Base-by-base conservation (phyloP, 192 early-diverging fungal genomes). In the Diversispora epigaea region DNA sequence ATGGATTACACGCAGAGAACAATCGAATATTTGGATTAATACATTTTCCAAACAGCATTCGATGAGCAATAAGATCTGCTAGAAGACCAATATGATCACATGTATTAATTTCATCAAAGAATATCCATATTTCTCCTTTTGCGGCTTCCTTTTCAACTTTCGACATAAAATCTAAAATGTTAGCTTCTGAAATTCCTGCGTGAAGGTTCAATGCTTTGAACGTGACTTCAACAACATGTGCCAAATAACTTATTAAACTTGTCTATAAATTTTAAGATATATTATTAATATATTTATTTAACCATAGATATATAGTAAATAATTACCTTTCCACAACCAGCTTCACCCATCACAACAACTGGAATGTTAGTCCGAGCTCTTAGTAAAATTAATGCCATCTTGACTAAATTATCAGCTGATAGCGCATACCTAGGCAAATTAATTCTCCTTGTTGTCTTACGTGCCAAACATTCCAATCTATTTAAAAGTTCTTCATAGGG, bases 1-100 rank as follows among this genome's bases (percentile, higher is more conserved):
- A 74, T 67, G 73, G 73, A 74, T 74, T 74, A 43, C 73, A 74
- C 12, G 73, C 73, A 41, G 73, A 61, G 67, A 74, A 47, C 17
- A 74, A 22, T 17, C 73, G 21, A 64, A 74, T 74, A 52, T 74
- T 74, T 10, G 19, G 22, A 74, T 74, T 50, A 32, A n/a, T n/a
- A n/a, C n/a, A 17, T n/a, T 44, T 60, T 41, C 72, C 72, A 41
- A 40, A 19, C 25, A 74, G 57, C 21, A 47, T 40, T 64, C 72
- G 40, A 2, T 74, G 58, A 68, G 58, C 25, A 40, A 74, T 74
- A 17, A 74, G 58, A 63, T 66, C 45, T 25, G 62, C 72, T 32
- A 74, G 60, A 25, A 74, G 25, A 4, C 72, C 72, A 25, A 74
- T 60, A 19, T 74, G 56, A 4, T 74, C 32, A 22, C 72, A 74